phyloP scores from a whole-genome alignment of 176 grass and related monocot genomes.

The Eleusine coracana region DNA sequence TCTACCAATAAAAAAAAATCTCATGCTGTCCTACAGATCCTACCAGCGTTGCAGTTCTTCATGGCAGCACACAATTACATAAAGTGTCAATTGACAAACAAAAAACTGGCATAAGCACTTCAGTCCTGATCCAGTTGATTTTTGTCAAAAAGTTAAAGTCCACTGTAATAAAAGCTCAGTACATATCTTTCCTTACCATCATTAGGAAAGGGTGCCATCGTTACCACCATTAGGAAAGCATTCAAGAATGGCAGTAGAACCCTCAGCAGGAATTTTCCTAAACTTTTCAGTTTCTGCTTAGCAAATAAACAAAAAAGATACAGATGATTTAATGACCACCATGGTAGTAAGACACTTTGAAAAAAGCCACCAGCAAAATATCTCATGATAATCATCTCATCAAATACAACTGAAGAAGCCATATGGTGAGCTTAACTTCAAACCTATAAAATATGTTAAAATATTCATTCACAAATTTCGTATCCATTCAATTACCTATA shows the following conservation, averaged over 20 bases:
- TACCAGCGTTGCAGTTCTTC: neutral
- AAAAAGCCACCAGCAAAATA: constrained; percentile 37
- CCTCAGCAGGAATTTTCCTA: constrained; percentile 55
- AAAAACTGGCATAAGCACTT: neutral
- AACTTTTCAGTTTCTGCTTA: constrained; percentile 73
- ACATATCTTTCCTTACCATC: constrained; percentile 60
- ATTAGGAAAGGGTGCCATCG: constrained; percentile 52
- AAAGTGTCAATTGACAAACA: constrained; percentile 2
- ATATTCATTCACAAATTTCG: neutral
- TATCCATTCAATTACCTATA: neutral
- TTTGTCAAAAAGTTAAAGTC: constrained; percentile 34
- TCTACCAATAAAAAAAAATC: neutral
- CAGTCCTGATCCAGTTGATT: neutral
- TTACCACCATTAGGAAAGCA: constrained; percentile 60
- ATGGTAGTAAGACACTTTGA: constrained; percentile 23
- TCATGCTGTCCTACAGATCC: constrained; percentile 6
- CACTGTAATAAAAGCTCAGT: constrained; percentile 36
- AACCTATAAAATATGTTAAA: neutral
- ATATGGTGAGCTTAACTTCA: neutral
- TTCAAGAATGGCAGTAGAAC: constrained; percentile 45
- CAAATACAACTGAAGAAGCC: constrained; percentile 8
- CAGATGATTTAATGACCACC: constrained; percentile 51
- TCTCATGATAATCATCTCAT: constrained; percentile 17
- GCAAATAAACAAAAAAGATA: constrained; percentile 61
- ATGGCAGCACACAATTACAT: neutral